Conservation (phyloP, 331 rosid genomes). For the Stylosanthes scabra region DNA sequence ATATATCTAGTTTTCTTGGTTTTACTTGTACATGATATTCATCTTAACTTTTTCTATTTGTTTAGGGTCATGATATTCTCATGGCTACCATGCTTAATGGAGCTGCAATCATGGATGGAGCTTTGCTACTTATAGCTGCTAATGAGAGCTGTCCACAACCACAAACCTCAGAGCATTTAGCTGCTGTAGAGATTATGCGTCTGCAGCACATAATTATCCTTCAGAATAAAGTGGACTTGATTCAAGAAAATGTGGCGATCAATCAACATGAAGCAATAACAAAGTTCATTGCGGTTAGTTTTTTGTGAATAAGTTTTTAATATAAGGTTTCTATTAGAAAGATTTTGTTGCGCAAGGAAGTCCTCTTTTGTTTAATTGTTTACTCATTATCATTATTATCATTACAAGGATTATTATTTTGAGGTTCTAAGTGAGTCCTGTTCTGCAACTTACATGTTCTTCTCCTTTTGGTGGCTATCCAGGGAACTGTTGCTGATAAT, state of each 20-base stretch:
- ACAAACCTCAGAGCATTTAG: slow-evolving; percentile 97
- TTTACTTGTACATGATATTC: slow-evolving; percentile 2
- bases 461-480: slow-evolving; percentile 29
- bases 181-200: slow-evolving; percentile 99
- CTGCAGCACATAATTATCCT: slow-evolving; percentile 93
- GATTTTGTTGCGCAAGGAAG: not conserved
- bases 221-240: slow-evolving; percentile 92
- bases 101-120: slow-evolving; percentile 99
- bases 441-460: slow-evolving; percentile 1
- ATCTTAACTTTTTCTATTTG: slow-evolving; percentile 1
- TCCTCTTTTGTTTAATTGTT: not conserved
- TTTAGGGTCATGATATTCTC: slow-evolving; percentile 97
- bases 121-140: slow-evolving; percentile 91
- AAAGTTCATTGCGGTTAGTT: slow-evolving; percentile 78
- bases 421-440: not conserved
- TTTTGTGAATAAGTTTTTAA: slow-evolving; percentile 1
- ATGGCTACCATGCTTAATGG: slow-evolving; percentile 99
- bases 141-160: slow-evolving; percentile 99
- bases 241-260: slow-evolving; percentile 96
- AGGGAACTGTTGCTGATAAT: slow-evolving; percentile 96
- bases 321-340: not conserved
- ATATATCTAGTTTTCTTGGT: slow-evolving; percentile 21
- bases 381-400: not conserved
- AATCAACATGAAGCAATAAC: slow-evolving; percentile 92
- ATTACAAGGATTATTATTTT: not conserved